Conservation (phyloP, 140 eudicot genomes). For the Erigeron philadelphicus region DNA sequence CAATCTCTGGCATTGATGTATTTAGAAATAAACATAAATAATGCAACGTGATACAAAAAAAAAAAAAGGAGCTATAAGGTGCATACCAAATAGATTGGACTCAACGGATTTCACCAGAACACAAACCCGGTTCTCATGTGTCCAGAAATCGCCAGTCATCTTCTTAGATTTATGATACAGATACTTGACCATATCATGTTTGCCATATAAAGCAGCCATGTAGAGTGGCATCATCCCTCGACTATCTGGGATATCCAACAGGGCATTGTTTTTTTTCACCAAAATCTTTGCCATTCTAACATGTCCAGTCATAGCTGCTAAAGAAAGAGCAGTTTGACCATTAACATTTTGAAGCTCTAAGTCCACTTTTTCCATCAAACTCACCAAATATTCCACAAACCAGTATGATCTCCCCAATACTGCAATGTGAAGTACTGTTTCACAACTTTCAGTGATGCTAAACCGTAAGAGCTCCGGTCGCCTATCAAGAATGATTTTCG, state of each 20-base stretch:
- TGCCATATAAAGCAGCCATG: conserved; percentile 9
- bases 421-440: conserved; percentile 9
- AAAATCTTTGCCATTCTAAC: conserved; percentile 9
- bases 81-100: conserved; percentile 11
- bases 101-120: neutral
- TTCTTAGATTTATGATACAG: conserved; percentile 1
- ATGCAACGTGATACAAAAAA: neutral
- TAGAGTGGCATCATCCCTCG: conserved; percentile 13
- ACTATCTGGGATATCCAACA: conserved; percentile 1
- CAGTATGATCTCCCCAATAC: conserved; percentile 14
- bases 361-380: conserved; percentile 9
- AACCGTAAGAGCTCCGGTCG: conserved; percentile 7
- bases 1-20: neutral
- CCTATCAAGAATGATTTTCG: conserved; percentile 9
- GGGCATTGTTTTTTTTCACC: neutral
- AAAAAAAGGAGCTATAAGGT: neutral
- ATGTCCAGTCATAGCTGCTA: conserved; percentile 12
- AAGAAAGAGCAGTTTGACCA: conserved; percentile 2
- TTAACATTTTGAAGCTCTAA: conserved; percentile 5
- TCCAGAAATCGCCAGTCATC: conserved; percentile 3
- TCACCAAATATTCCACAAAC: conserved; percentile 13
- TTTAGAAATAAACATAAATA: neutral
- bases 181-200: conserved; percentile 6
- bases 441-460: conserved; percentile 11
- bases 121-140: conserved; percentile 7